phyloP scores from a whole-genome alignment of 2,329 filamentous ascomycete genomes.

The Penicillium polonicum region DNA sequence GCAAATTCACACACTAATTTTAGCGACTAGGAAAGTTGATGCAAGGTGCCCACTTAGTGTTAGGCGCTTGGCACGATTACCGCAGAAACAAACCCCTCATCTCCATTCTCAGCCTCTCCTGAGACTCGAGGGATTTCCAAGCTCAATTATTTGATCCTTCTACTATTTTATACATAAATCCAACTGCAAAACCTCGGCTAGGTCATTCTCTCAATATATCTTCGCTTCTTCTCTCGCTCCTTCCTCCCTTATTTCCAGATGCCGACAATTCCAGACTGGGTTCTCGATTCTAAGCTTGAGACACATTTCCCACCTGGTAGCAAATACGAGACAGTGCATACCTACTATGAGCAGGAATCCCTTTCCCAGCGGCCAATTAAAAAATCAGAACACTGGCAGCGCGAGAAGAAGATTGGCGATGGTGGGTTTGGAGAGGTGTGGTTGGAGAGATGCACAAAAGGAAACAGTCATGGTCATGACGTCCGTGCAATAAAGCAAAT shows the following conservation, averaged over 20 bases:
- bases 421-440: no score
- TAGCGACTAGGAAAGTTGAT: not conserved
- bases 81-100: not conserved
- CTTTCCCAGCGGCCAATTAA: no score
- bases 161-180: not conserved
- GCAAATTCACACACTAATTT: no score
- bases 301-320: not conserved
- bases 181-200: not conserved
- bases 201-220: not conserved
- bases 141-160: not conserved
- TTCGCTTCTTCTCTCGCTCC: not conserved
- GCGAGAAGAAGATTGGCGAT: no score
- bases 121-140: not conserved
- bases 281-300: not conserved
- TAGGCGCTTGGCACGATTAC: not conserved
- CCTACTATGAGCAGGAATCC: no score
- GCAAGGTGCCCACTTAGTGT: not conserved
- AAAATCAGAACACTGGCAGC: no score
- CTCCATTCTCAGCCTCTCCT: not conserved
- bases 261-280: not conserved
- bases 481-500: no score
- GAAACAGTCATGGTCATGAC: no score
- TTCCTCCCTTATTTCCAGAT: not conserved
- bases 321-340: no score
- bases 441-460: no score